phyloP scores from a whole-genome alignment of 2,329 filamentous ascomycete genomes.

The Hymenoscyphus salicellus region DNA sequence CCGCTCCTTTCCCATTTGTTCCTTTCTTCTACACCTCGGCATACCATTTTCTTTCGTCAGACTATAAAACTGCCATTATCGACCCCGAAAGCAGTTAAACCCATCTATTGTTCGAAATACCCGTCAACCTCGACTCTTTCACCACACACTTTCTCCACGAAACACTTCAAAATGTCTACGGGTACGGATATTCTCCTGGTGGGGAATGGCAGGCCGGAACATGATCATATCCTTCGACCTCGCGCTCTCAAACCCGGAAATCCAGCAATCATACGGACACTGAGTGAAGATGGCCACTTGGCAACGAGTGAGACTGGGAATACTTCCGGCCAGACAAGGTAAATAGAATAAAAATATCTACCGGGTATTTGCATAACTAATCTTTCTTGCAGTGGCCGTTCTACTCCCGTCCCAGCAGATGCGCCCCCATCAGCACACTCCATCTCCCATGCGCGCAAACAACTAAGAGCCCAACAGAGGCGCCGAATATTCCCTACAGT shows the following conservation, averaged over 20 bases:
- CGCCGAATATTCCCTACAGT: slow-evolving; percentile 88
- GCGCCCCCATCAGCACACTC: slow-evolving; percentile 89
- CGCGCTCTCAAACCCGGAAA: slow-evolving; percentile 31
- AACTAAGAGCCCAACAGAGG: slow-evolving; percentile 75
- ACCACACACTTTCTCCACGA: not conserved
- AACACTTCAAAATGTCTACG: slow-evolving; percentile 29
- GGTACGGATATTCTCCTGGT: slow-evolving; percentile 29
- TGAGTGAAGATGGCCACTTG: slow-evolving; percentile 28
- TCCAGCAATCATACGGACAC: slow-evolving; percentile 27
- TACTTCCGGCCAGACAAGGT: slow-evolving; percentile 33
- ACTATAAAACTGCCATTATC: not conserved
- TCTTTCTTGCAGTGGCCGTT: slow-evolving; percentile 60
- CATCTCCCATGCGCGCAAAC: slow-evolving; percentile 79
- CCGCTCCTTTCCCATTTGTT: not conserved
- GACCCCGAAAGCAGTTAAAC: not conserved
- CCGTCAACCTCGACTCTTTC: not conserved
- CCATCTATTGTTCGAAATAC: not conserved
- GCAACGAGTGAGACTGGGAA: slow-evolving; percentile 25
- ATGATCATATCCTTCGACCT: slow-evolving; percentile 35
- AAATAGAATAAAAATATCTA: not conserved
- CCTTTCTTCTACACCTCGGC: not conserved
- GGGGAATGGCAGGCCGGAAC: slow-evolving; percentile 24
- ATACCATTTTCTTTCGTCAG: not conserved
- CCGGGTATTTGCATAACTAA: slow-evolving; percentile 12
- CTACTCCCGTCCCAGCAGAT: slow-evolving; percentile 81